Conservation (phyloP, 1,284 basidiomycete genomes). For the Volvariella volvacea region DNA sequence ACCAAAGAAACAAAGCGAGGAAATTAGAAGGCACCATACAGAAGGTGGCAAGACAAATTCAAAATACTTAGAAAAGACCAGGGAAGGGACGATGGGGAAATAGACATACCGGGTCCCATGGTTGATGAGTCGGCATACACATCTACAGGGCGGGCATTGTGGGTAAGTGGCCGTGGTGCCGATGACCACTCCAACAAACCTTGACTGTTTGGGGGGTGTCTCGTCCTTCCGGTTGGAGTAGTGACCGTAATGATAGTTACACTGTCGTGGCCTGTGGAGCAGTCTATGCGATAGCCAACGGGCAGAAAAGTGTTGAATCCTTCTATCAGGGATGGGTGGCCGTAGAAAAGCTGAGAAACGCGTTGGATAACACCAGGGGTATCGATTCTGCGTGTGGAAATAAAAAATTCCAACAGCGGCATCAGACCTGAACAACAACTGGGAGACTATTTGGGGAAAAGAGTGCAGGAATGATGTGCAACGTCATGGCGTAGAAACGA, state of each 20-base stretch:
- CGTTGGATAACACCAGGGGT: constrained; percentile 96
- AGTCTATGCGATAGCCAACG: constrained; percentile 90
- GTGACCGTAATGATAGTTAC: constrained; percentile 56
- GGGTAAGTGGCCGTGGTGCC: constrained; percentile 7
- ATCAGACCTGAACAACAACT: no score
- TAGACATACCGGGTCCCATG: background rate
- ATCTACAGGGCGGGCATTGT: no score
- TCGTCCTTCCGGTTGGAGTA: constrained; percentile 61
- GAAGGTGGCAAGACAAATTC: background rate
- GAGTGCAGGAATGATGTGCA: no score
- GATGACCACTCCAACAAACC: constrained; percentile 31
- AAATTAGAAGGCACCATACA: no score
- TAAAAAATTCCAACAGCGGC: background rate
- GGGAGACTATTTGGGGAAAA: no score
- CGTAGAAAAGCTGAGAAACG: constrained; percentile 89
- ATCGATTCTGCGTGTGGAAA: constrained; percentile 71
- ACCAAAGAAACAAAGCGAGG: no score
- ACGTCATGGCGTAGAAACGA: no score
- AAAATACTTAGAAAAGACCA: background rate
- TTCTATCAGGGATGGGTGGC: constrained; percentile 88
- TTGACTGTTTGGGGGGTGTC: constrained; percentile 38
- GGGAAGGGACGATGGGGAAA: background rate
- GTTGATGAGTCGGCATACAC: no score
- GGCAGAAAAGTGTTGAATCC: constrained; percentile 99
- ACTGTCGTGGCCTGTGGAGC: constrained; percentile 43